phyloP scores from a whole-genome alignment of 345 rosid species.

The Stellera chamaejasme region DNA sequence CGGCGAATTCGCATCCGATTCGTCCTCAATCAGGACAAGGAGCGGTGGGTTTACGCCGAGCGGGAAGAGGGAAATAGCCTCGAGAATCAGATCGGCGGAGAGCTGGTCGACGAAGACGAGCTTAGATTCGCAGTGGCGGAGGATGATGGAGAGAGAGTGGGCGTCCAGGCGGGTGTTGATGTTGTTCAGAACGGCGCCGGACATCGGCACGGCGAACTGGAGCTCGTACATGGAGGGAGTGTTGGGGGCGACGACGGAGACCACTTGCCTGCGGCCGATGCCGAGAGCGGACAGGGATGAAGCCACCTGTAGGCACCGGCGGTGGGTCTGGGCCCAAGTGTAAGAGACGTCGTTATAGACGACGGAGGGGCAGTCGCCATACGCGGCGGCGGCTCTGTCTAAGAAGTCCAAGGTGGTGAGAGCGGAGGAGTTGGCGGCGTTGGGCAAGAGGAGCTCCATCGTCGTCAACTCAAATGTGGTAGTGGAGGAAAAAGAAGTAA shows the following conservation, averaged over 20 bases:
- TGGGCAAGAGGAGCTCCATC: slow-evolving; percentile 38
- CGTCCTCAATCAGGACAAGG: slow-evolving; percentile 36
- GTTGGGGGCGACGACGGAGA: slow-evolving; percentile 53
- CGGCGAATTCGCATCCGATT: neutral
- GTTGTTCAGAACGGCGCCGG: slow-evolving; percentile 53
- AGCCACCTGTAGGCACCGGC: slow-evolving; percentile 57
- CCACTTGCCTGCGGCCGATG: slow-evolving; percentile 34
- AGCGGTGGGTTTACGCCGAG: slow-evolving; percentile 11
- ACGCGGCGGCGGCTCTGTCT: slow-evolving; percentile 45
- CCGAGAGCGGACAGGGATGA: slow-evolving; percentile 40
- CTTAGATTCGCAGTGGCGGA: slow-evolving; percentile 45
- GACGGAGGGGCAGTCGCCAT: slow-evolving; percentile 44
- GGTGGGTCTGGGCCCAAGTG: slow-evolving; percentile 52
- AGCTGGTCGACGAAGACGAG: slow-evolving; percentile 48
- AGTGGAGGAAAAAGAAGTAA: too few relatives aligned
- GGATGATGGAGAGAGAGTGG: slow-evolving; percentile 30
- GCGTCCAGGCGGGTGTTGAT: slow-evolving; percentile 53
- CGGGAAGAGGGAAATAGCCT: slow-evolving; percentile 35
- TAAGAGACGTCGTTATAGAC: slow-evolving; percentile 26
- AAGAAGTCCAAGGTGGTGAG: slow-evolving; percentile 42
- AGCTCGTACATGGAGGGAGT: slow-evolving; percentile 55
- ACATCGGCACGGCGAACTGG: slow-evolving; percentile 62
- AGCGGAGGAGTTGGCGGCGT: slow-evolving; percentile 38
- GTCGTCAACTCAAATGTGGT: too few relatives aligned
- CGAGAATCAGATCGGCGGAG: slow-evolving; percentile 21